phyloP scores from a whole-genome alignment of 768 basidiomycete species.

The Tulasnella sp. region DNA sequence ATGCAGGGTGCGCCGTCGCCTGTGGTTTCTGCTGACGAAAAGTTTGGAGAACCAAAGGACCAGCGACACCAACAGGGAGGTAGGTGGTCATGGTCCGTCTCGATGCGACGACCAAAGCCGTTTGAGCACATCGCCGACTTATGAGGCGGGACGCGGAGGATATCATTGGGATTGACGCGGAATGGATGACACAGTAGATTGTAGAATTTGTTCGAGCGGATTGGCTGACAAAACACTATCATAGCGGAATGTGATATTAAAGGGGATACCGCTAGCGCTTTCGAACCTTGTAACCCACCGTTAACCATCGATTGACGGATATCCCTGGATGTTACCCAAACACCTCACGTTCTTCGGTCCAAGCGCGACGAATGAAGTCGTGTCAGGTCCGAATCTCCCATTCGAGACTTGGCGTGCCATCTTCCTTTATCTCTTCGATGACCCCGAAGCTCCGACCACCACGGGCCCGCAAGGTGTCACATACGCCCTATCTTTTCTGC shows the following conservation, averaged over 20 bases:
- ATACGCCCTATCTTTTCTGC: conserved; percentile 2
- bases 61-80: background rate
- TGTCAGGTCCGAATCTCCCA: conserved; percentile 1
- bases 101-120: no score
- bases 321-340: background rate
- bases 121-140: no score
- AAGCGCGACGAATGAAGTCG: background rate
- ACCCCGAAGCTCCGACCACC: background rate
- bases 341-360: no score
- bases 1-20: background rate
- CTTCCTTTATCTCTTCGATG: conserved; percentile 4
- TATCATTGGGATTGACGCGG: no score
- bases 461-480: background rate
- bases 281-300: no score
- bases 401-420: conserved; percentile 14
- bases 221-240: no score
- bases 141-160: no score
- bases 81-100: background rate
- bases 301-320: no score
- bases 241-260: no score
- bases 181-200: no score
- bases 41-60: background rate
- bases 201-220: no score
- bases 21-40: background rate
- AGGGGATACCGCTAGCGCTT: no score